Evolutionary conservation across 78 protist species (phyloP).

Genomic region (Dictyostelium brefeldianum): DNA sequence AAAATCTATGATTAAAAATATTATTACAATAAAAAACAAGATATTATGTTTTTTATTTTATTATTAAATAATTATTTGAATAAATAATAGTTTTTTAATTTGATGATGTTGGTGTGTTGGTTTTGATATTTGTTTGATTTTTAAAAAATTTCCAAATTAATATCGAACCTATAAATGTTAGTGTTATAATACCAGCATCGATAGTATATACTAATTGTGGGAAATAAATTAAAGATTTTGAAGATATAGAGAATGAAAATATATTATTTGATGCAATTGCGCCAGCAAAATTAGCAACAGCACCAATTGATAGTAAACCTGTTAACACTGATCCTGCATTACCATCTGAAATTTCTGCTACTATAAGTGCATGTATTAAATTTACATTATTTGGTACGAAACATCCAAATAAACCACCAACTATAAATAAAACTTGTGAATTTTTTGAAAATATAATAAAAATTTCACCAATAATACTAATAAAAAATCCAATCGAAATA

Average conservation of each 20-base stretch:
- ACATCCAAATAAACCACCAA: background rate
- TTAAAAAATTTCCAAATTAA: too few species aligned
- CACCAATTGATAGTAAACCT: constrained; percentile 11
- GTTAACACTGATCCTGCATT: constrained; percentile 20
- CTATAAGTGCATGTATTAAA: constrained; percentile 24
- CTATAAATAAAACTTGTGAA: constrained; percentile 15
- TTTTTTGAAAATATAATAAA: constrained; percentile 2
- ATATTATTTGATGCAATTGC: background rate
- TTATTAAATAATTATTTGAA: too few species aligned
- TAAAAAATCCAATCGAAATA: background rate
- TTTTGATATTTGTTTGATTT: too few species aligned
- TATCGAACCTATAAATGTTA: too few species aligned
- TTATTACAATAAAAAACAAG: too few species aligned
- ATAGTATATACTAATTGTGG: too few species aligned
- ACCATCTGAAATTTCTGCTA: constrained; percentile 7
- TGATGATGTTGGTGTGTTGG: too few species aligned
- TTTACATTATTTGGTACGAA: background rate
- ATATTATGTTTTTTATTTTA: too few species aligned
- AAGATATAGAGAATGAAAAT: constrained; percentile 14
- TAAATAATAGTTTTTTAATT: too few species aligned
- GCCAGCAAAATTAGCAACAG: background rate
- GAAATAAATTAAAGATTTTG: too few species aligned
- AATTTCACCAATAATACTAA: background rate
- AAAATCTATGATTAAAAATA: too few species aligned
- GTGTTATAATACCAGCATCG: too few species aligned